Conservation (phyloP, 176 grass and related monocot species). For the Areca catechu region DNA sequence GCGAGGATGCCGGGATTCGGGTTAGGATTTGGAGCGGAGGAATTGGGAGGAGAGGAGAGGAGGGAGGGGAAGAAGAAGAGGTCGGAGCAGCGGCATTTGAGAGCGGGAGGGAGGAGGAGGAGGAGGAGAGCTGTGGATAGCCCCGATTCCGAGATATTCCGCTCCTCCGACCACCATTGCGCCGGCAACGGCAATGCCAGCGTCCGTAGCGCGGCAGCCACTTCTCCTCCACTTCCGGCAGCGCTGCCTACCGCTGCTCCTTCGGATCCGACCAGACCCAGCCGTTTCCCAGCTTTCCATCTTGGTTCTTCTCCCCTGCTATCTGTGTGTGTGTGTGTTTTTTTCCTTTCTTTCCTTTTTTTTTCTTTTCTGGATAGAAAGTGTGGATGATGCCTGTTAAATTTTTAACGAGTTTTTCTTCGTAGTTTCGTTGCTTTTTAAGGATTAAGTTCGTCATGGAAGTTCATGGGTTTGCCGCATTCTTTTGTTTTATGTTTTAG, state of each 20-base stretch:
- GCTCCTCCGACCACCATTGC: conserved; percentile 2
- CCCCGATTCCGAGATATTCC: background rate
- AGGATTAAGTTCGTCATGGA: background rate
- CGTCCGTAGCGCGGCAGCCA: background rate
- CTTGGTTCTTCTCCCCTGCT: background rate
- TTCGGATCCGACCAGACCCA: conserved; percentile 5
- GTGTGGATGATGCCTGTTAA: no score
- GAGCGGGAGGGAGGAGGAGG: background rate
- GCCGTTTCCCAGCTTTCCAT: background rate
- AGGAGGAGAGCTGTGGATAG: background rate
- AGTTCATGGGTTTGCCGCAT: background rate
- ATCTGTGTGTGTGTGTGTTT: no score
- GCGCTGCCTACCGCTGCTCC: background rate
- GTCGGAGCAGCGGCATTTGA: background rate
- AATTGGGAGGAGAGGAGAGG: background rate
- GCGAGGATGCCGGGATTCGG: conserved; percentile 5
- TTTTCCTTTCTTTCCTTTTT: background rate
- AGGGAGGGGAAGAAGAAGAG: background rate
- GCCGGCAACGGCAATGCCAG: background rate
- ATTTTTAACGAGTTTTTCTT: no score
- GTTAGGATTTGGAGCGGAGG: conserved; percentile 8
- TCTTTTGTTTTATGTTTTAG: background rate
- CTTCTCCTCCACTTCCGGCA: background rate
- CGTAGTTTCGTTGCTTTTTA: no score
- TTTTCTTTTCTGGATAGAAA: no score